Conservation (phyloP, 805 yeast species). For the Pichia gijzeniarum region DNA sequence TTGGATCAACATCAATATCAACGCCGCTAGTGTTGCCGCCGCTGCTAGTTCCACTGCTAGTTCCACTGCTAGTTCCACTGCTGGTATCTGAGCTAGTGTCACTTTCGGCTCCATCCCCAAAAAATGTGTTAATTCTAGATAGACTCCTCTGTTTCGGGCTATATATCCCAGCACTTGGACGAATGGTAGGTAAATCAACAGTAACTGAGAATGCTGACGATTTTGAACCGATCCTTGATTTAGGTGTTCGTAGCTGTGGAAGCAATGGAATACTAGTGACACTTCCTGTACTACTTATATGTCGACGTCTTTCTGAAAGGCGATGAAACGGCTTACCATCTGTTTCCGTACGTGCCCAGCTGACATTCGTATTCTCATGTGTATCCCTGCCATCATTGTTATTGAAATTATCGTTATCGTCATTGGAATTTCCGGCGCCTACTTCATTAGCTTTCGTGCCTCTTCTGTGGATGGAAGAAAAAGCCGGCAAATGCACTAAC, state of each 20-base stretch:
- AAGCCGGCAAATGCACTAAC: not conserved
- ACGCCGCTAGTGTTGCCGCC: not conserved
- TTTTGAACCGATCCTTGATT: not conserved
- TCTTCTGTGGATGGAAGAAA: conserved; percentile 1
- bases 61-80: not conserved
- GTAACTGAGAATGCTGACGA: conserved; percentile 3
- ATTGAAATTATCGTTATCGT: not conserved
- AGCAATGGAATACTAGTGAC: not conserved
- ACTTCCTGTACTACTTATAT: not conserved
- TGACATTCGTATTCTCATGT: not conserved
- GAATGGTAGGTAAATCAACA: conserved; percentile 10
- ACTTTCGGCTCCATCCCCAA: not conserved
- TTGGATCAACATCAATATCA: not conserved
- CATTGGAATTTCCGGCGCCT: not conserved
- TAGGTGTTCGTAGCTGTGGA: not conserved
- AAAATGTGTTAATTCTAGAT: conserved; percentile 3
- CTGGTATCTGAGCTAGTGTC: not conserved
- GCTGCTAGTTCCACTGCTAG: not conserved
- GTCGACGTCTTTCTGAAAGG: conserved; percentile 1
- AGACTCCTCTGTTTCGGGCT: conserved; percentile 4
- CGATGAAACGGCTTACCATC: not conserved
- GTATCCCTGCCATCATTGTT: not conserved
- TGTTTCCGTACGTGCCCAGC: not conserved
- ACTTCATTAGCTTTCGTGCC: not conserved
- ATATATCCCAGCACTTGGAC: conserved; percentile 7